Evolutionary conservation across 2,329 filamentous ascomycete species (phyloP).

Genomic region (Hypomyces perniciosus): DNA sequence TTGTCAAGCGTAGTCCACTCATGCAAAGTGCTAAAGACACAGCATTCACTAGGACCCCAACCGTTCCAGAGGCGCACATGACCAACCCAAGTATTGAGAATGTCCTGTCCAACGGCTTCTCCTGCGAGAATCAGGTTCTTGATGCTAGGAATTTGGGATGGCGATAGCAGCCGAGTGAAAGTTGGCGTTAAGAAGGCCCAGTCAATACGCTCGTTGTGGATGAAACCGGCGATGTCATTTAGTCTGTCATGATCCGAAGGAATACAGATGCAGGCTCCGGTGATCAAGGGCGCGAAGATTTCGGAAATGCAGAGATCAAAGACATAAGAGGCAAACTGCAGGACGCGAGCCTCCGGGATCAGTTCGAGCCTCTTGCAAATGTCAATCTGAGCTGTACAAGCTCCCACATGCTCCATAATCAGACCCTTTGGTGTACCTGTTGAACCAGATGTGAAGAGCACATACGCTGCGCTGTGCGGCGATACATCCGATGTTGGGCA

Average conservation of each 20-base stretch:
- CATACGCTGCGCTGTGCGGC: not conserved
- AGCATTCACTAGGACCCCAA: constrained; percentile 6
- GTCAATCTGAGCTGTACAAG: not conserved
- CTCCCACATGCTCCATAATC: not conserved
- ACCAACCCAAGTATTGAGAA: not conserved
- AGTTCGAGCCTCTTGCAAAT: not conserved
- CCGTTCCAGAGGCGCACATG: not conserved
- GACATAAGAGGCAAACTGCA: constrained; percentile 13
- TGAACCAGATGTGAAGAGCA: not conserved
- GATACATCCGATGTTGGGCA: not conserved
- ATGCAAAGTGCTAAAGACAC: constrained; percentile 11
- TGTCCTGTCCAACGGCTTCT: constrained; percentile 4
- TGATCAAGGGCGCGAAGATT: constrained; percentile 4
- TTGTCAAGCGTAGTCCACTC: not conserved
- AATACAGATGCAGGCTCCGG: constrained; percentile 14
- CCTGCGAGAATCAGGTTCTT: constrained; percentile 10
- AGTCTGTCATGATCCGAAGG: constrained; percentile 11
- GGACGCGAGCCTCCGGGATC: not conserved
- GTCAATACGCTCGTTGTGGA: not conserved
- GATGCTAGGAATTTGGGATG: constrained; percentile 4
- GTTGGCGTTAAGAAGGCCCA: constrained; percentile 5
- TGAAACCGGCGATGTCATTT: constrained; percentile 3
- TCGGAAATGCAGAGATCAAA: constrained; percentile 11
- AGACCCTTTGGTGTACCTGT: constrained; percentile 2
- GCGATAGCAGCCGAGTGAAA: not conserved